These are phyloP conservation scores for Prunus fruticosa DNA, from an alignment of 306 rosid genomes.

Conservation along the genomic window DNA sequence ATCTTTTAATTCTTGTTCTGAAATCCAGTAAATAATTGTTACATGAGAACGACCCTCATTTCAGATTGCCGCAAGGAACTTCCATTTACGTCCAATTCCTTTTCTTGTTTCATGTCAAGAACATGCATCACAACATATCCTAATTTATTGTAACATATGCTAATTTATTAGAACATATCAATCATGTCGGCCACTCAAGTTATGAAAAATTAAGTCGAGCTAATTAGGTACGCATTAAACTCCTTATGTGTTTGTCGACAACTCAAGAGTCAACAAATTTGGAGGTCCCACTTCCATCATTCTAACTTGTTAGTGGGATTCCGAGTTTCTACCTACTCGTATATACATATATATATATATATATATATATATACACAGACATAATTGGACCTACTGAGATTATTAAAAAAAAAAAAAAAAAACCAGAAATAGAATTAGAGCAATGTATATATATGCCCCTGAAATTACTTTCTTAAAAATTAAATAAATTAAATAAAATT, in stretches of 20 bases:
- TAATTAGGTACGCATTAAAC: not conserved
- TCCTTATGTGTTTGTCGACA: not conserved
- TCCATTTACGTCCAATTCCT: too few relatives aligned
- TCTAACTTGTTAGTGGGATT: not conserved
- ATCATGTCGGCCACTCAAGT: too few relatives aligned
- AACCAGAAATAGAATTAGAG: not conserved
- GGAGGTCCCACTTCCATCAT: not conserved
- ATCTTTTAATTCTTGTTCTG: not conserved
- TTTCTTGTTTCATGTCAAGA: too few relatives aligned
- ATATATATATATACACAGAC: too few relatives aligned
- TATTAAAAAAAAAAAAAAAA: not conserved
- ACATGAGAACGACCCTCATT: too few relatives aligned
- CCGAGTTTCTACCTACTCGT: not conserved
- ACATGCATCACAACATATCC: too few relatives aligned
- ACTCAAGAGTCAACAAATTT: not conserved
- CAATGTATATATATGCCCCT: slow-evolving; percentile 4
- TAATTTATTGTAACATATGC: too few relatives aligned
- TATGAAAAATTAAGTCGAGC: too few relatives aligned
- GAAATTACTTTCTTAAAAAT: slow-evolving; percentile 33
- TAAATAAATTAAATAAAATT: slow-evolving; percentile 35
- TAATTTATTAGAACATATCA: too few relatives aligned
- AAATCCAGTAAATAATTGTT: too few relatives aligned
- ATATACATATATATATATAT: not conserved
- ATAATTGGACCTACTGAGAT: not conserved
- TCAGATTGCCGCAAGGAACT: too few relatives aligned